These are phyloP conservation scores for Phytophthora fragariae DNA, from an alignment of 352 stramenopile species.

Conservation along the genomic window DNA sequence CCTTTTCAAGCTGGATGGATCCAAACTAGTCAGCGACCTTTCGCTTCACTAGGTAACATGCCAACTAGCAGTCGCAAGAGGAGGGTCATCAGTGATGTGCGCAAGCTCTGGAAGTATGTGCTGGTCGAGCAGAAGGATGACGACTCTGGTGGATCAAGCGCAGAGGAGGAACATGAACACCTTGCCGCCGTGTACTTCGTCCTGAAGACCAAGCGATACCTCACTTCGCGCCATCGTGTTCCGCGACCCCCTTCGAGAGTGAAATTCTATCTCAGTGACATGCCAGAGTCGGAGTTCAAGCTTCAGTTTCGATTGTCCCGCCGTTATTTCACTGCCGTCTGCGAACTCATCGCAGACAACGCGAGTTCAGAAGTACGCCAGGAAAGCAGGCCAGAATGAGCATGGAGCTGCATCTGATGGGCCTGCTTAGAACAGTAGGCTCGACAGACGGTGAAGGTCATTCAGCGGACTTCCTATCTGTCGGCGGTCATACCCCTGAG, in stretches of 20 bases:
- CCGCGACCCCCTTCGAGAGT: not conserved
- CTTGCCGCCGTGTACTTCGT: not conserved
- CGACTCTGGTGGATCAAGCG: not conserved
- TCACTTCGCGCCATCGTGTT: not conserved
- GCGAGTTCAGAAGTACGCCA: not conserved
- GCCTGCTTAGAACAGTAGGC: not conserved
- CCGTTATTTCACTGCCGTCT: not conserved
- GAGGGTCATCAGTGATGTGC: not conserved
- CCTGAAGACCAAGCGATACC: not conserved
- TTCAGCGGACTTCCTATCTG: too few species aligned
- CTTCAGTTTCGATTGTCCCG: not conserved
- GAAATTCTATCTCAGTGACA: not conserved
- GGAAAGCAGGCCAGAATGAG: not conserved
- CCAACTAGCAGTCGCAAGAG: not conserved
- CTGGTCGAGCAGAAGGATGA: not conserved
- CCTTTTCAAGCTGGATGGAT: constrained; percentile 1
- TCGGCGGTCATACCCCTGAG: too few species aligned
- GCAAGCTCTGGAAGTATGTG: not conserved
- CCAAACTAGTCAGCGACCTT: not conserved
- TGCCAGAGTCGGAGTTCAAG: not conserved
- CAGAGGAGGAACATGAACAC: not conserved
- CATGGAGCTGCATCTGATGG: not conserved
- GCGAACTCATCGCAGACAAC: not conserved
- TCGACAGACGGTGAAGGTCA: too few species aligned
- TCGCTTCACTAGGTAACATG: not conserved